phyloP scores from a whole-genome alignment of 495 filamentous ascomycete genomes.

The Xylaria flabelliformis region DNA sequence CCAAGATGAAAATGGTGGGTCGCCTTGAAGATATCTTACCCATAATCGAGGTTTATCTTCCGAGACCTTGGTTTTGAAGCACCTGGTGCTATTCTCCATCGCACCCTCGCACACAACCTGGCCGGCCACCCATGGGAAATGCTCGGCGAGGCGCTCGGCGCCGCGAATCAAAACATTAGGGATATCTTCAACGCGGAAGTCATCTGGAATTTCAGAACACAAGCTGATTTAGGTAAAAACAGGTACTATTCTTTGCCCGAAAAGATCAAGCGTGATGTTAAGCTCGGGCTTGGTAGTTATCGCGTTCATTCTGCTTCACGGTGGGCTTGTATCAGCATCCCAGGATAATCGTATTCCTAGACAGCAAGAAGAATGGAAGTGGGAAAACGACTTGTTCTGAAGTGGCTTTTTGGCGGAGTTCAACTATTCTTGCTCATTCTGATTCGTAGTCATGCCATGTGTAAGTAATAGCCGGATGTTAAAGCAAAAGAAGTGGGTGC shows the following conservation, averaged over 20 bases:
- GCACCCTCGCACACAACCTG: constrained; percentile 54
- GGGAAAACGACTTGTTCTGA: not conserved
- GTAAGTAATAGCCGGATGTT: not conserved
- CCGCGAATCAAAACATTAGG: not conserved
- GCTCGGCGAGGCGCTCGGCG: constrained; percentile 29
- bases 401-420: not conserved
- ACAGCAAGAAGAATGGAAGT: not conserved
- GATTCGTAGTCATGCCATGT: constrained; percentile 2
- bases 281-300: not conserved
- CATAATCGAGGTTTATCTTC: constrained; percentile 1
- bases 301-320: not conserved
- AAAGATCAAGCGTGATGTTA: constrained; percentile 10
- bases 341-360: not conserved
- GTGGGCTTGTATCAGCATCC: not conserved
- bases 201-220: constrained; percentile 1
- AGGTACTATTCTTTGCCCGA: constrained; percentile 3
- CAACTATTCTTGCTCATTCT: not conserved
- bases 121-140: constrained; percentile 63
- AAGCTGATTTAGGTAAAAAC: constrained; percentile 10
- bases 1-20: not conserved
- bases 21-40: not conserved
- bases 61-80: constrained; percentile 49
- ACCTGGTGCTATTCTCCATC: constrained; percentile 44
- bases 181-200: not conserved
- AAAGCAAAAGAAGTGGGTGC: not conserved